Evolutionary conservation across 2,329 filamentous ascomycete species (phyloP).

Genomic region (Trichoderma sp.): DNA sequence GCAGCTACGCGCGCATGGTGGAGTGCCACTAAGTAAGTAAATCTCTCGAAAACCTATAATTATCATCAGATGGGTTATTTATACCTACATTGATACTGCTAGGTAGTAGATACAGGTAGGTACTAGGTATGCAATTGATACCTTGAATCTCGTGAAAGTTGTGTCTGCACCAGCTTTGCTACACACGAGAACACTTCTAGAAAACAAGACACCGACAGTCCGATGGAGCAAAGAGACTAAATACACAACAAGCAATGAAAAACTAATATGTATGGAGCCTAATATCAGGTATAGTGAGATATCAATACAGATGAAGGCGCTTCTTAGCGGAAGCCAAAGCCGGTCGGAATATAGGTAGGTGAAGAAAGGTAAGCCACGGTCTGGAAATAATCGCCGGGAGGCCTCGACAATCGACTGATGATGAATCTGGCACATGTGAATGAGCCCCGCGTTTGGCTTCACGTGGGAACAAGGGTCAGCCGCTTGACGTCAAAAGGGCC

Average conservation of each 20-base stretch:
- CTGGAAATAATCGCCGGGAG: not conserved
- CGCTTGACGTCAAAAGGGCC: constrained; percentile 10
- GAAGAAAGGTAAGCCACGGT: not conserved
- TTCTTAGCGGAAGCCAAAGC: not conserved
- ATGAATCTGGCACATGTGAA: not conserved
- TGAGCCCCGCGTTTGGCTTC: constrained; percentile 13
- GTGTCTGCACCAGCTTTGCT: not conserved
- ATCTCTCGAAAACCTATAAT: not conserved
- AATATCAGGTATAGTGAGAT: not conserved
- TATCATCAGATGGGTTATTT: not conserved
- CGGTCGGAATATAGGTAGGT: not conserved
- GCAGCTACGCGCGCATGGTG: too few relatives aligned
- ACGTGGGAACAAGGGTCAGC: constrained; percentile 8
- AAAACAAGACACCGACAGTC: not conserved
- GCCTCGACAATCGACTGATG: not conserved
- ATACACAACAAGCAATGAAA: not conserved
- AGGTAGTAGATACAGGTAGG: not conserved
- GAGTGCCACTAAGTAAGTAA: not conserved
- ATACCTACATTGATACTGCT: not conserved
- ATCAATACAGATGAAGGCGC: not conserved
- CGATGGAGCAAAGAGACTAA: not conserved
- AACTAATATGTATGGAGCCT: not conserved
- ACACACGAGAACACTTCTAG: not conserved
- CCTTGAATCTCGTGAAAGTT: not conserved
- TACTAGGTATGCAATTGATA: not conserved